phyloP scores from a whole-genome alignment of 139 green algal genomes.

The Chlorella sp. region DNA sequence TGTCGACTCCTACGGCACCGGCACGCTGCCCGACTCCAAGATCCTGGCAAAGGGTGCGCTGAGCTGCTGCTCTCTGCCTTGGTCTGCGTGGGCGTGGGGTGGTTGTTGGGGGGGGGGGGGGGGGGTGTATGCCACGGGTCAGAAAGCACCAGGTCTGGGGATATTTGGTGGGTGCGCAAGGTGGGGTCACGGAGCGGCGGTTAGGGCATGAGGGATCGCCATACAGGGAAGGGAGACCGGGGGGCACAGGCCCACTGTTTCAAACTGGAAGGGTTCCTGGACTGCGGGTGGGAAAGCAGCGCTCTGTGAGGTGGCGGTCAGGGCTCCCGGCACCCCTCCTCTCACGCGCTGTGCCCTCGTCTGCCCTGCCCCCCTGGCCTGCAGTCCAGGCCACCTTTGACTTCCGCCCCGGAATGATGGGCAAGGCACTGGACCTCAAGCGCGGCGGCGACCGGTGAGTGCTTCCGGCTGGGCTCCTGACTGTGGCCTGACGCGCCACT shows the following conservation, averaged over 20 bases:
- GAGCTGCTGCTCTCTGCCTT: no score
- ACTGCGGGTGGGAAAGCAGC: not conserved
- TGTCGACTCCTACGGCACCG: conserved; percentile 98
- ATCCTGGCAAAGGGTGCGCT: conserved; percentile 78
- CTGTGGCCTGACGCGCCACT: not conserved
- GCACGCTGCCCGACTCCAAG: conserved; percentile 85
- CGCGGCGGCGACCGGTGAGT: conserved; percentile 79
- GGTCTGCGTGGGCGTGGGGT: no score
- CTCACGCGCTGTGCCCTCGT: no score
- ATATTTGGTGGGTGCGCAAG: not conserved
- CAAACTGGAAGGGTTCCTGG: not conserved
- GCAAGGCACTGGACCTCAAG: conserved; percentile 93
- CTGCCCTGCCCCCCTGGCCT: not conserved
- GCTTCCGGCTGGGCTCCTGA: not conserved
- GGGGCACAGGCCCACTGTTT: no score
- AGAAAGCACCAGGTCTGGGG: not conserved
- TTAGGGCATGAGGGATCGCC: no score
- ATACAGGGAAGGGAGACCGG: no score
- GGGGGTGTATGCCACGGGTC: not conserved
- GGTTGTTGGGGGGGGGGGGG: no score
- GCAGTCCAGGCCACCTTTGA: conserved; percentile 91
- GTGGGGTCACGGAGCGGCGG: not conserved
- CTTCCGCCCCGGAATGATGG: conserved; percentile 95
- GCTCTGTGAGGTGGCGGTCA: not conserved
- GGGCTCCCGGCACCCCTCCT: not conserved